A percentile compares a stretch with the other conserved stretches of the same genome.
phyloP scores from a whole-genome alignment of 73 alveolate species.

The Paramecium sonneborni region DNA sequence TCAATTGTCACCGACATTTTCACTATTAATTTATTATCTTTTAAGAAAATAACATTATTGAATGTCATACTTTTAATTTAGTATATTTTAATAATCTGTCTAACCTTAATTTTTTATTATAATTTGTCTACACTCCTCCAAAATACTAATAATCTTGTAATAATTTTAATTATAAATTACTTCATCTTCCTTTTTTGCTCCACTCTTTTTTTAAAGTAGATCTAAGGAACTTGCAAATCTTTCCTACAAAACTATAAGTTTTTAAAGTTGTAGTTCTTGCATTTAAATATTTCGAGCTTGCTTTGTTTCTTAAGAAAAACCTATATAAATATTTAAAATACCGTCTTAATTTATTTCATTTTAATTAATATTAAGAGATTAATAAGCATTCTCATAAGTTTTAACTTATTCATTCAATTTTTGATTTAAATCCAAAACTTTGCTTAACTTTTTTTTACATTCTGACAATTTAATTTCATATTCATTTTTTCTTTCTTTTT shows the following conservation, averaged over 20 bases:
- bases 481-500: conserved; percentile 18
- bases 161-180: not conserved
- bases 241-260: not conserved
- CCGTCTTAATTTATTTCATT: not conserved
- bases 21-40: not conserved
- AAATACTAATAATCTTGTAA: not conserved
- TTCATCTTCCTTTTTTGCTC: not conserved
- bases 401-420: conserved; percentile 10
- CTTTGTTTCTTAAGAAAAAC: not conserved
- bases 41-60: not conserved
- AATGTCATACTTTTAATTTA: not conserved
- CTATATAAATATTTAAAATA: not conserved
- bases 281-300: not conserved
- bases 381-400: conserved; percentile 33
- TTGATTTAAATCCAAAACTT: not conserved
- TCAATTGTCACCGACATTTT: not conserved
- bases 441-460: not conserved
- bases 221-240: not conserved
- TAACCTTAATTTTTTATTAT: not conserved
- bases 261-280: not conserved
- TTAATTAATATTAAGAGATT: not conserved
- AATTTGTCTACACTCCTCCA: not conserved
- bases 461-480: not conserved
- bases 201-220: not conserved
- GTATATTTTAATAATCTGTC: not conserved